These are phyloP conservation scores for Stagonosporopsis vannaccii DNA, from an alignment of 2,329 filamentous ascomycete species.

Conservation along the genomic window DNA sequence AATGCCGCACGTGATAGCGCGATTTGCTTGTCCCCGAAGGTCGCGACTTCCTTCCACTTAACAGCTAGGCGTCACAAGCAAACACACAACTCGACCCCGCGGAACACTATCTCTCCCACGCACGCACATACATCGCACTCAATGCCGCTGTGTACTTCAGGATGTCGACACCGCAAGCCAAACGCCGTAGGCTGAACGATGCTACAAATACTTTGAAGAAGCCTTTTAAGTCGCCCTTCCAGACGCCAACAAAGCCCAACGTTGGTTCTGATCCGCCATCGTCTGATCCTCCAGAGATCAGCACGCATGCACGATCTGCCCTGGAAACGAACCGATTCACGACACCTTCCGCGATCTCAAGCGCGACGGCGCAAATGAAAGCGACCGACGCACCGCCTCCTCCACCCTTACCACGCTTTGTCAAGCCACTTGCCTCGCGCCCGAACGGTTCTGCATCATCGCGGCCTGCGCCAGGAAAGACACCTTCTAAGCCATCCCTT, in stretches of 20 bases:
- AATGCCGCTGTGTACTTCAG: slow-evolving; percentile 26
- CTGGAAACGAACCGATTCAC: background rate
- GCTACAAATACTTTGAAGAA: slow-evolving; percentile 67
- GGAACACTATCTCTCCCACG: background rate
- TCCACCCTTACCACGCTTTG: slow-evolving; percentile 8
- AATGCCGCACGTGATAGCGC: slow-evolving; percentile 5
- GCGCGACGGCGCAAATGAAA: background rate
- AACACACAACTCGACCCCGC: background rate
- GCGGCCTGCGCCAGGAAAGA: slow-evolving; percentile 22
- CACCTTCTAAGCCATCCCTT: slow-evolving; percentile 33
- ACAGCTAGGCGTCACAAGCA: slow-evolving; percentile 2
- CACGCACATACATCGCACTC: background rate
- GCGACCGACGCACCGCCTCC: slow-evolving; percentile 8
- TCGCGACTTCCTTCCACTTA: slow-evolving; percentile 7
- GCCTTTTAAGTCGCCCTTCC: slow-evolving; percentile 76
- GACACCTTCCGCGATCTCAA: background rate
- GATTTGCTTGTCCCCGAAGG: background rate
- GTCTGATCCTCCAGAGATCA: slow-evolving; percentile 33
- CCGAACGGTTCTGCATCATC: slow-evolving; percentile 21
- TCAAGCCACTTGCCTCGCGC: slow-evolving; percentile 25
- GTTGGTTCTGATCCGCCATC: slow-evolving; percentile 34
- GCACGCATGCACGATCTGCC: slow-evolving; percentile 11
- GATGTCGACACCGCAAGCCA: slow-evolving; percentile 62
- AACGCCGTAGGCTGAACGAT: slow-evolving; percentile 69
- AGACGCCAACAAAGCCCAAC: slow-evolving; percentile 50